A percentile compares a stretch with the other conserved stretches of the same genome.
Evolutionary conservation across 2,329 filamentous ascomycete species (phyloP).

Genomic region (Pseudogymnoascus sp.): DNA sequence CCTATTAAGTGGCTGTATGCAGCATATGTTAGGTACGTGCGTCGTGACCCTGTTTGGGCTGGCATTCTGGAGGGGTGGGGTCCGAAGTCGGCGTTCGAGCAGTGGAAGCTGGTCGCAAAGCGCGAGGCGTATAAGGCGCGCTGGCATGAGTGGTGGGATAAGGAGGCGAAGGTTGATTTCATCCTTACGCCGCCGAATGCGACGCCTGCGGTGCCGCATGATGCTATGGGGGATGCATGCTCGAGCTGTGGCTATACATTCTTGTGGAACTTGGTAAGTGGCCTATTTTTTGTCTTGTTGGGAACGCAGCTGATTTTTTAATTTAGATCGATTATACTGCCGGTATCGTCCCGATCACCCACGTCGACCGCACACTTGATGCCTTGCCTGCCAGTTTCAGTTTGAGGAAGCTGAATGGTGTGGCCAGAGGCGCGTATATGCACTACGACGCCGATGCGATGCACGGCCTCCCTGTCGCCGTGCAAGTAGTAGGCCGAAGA

Average conservation of each 20-base stretch:
- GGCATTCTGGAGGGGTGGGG: constrained; percentile 66
- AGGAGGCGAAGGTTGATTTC: constrained; percentile 63
- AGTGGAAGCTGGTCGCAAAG: constrained; percentile 72
- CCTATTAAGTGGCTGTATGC: constrained; percentile 80
- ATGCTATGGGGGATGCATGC: constrained; percentile 77
- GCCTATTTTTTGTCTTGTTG: neutral
- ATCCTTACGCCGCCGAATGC: constrained; percentile 81
- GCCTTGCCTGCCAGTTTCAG: constrained; percentile 54
- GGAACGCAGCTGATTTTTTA: neutral
- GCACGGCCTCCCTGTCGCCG: constrained; percentile 78
- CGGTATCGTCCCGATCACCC: constrained; percentile 76
- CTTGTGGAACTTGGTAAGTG: constrained; percentile 72
- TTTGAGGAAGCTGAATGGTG: constrained; percentile 61
- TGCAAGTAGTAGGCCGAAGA: constrained; percentile 73
- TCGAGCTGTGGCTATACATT: constrained; percentile 90
- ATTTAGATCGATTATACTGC: constrained; percentile 71
- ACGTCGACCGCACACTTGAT: constrained; percentile 65
- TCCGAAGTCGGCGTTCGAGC: constrained; percentile 64
- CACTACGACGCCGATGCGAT: constrained; percentile 75
- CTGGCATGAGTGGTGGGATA: constrained; percentile 85
- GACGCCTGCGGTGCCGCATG: constrained; percentile 79
- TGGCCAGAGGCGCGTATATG: constrained; percentile 77
- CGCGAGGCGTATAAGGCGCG: constrained; percentile 68
- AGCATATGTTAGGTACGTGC: constrained; percentile 79
- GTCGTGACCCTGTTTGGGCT: constrained; percentile 69